These are phyloP conservation scores for Rosa hybrid DNA, from an alignment of 331 rosid genomes.

Conservation along the genomic window DNA sequence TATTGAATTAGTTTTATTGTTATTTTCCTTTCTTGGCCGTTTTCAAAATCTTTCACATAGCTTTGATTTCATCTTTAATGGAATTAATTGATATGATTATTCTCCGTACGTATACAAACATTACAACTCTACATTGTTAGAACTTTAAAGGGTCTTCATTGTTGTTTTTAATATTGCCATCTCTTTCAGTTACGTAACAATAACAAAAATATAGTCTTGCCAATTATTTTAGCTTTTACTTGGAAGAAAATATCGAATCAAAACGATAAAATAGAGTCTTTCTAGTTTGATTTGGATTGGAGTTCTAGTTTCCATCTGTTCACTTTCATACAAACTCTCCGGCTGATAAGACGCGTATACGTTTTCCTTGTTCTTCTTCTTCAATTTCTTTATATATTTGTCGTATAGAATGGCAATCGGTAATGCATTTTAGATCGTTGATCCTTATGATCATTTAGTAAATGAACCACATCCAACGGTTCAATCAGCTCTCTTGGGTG, in stretches of 20 bases:
- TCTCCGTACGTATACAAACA: background rate
- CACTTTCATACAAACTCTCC: background rate
- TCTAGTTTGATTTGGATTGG: background rate
- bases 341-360: constrained; percentile 8
- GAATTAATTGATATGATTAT: background rate
- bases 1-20: background rate
- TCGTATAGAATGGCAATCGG: background rate
- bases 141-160: background rate
- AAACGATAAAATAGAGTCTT: background rate
- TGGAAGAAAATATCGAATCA: no score
- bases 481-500: background rate
- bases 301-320: constrained; percentile 14
- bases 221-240: no score
- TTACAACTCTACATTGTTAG: background rate
- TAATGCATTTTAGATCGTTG: background rate
- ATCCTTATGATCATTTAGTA: background rate
- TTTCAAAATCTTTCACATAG: background rate
- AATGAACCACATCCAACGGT: background rate
- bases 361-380: background rate
- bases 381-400: background rate
- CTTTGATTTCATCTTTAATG: background rate
- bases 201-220: no score
- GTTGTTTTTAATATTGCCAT: background rate
- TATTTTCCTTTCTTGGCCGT: background rate
- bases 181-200: background rate